Base-by-base conservation (phyloP, 2,329 filamentous ascomycete genomes). In the Penicillium sp. region DNA sequence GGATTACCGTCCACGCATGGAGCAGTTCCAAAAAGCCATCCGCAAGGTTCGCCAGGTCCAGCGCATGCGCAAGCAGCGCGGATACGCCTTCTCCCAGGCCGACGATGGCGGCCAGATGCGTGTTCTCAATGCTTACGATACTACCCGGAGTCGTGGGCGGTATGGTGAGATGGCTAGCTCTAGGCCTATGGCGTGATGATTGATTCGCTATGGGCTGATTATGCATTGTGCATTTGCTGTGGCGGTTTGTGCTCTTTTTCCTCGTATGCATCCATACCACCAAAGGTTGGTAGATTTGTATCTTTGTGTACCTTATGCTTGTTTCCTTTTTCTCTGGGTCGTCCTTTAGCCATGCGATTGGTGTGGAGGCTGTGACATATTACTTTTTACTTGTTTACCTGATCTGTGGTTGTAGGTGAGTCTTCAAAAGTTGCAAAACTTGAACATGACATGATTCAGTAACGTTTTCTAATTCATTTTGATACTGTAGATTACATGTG, bases 11-110 rank as follows among this genome's bases (percentile, higher is more conserved):
- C 93, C 93, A 54, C 84, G 93, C 65, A 98, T 98, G 93, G 93
- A 98, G 66, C 93, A 98, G 72, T 98, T 98, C 77, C 93, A 98
- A 73, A 98, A 98, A 73, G 93, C 93, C 21, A 97, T 98, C 65
- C 86, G 93, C 63, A 98, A 98, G 74, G 93, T 98, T 46, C 83
- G 93, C 45, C 93, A 98, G 72, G 93, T 97, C 35, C 93, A 97
- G 73, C 87, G 93, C 57, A 98, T 97, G 93, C 88, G 93, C 67
- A 98, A 98, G 74, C 93, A 98, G 74, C 86, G 93, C 64, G 93
- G 93, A 31, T 98, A 98, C 66, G 93, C 93, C 54, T 98, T 98
- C 72, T 95, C 88, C 61, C 90, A 96, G 72, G 94, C 91, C 51
- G 93, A 98, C 67, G 93, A 98, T 71, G 88, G 85, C 62, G 71